Conservation (phyloP, 768 basidiomycete species). For the Suillus lakei region DNA sequence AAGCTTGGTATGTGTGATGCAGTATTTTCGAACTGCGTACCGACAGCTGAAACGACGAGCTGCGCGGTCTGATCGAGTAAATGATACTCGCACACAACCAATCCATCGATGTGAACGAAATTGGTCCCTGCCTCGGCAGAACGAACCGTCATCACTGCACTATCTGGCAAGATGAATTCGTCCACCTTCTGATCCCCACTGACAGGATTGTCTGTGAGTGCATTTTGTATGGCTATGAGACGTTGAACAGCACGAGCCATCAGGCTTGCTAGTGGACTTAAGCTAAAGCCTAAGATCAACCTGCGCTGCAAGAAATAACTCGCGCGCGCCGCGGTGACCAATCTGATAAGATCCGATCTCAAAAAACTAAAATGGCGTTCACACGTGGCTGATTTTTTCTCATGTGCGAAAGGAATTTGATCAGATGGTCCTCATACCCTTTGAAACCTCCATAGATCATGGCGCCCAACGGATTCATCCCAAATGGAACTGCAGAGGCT, state of each 20-base stretch:
- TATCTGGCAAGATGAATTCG: slow-evolving; percentile 21
- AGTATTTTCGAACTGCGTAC: slow-evolving; percentile 22
- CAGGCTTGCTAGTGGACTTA: neutral
- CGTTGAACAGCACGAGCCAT: slow-evolving; percentile 15
- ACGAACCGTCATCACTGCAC: slow-evolving; percentile 14
- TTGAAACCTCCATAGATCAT: slow-evolving; percentile 28
- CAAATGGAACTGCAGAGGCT: slow-evolving; percentile 58
- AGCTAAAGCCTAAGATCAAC: too few species aligned
- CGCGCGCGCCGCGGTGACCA: too few species aligned
- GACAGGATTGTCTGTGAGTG: neutral
- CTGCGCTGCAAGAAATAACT: too few species aligned
- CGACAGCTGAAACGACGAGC: slow-evolving; percentile 23
- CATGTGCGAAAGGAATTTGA: neutral
- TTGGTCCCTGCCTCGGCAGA: neutral
- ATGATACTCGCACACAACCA: slow-evolving; percentile 18
- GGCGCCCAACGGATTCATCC: slow-evolving; percentile 45
- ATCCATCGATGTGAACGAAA: slow-evolving; percentile 12
- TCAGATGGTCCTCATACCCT: slow-evolving; percentile 1
- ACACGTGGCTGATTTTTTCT: slow-evolving; percentile 10
- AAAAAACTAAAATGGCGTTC: neutral
- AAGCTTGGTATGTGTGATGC: slow-evolving; percentile 26
- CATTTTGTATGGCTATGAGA: slow-evolving; percentile 20
- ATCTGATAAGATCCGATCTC: too few species aligned
- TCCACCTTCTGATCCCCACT: neutral
- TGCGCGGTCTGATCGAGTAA: slow-evolving; percentile 14